Evolutionary conservation across 345 rosid species (phyloP).

Genomic region (Cardamine occulta): DNA sequence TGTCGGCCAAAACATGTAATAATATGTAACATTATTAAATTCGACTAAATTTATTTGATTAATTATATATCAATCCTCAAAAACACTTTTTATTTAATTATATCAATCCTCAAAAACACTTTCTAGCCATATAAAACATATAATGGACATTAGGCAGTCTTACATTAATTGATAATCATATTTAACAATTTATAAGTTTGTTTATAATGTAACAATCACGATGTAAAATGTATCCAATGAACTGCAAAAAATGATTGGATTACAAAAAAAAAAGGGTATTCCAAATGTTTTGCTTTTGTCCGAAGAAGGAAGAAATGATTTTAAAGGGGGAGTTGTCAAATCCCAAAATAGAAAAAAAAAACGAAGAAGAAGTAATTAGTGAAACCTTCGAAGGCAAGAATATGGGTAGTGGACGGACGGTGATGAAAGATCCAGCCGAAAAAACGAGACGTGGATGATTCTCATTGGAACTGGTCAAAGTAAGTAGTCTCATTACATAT

Average conservation of each 20-base stretch:
- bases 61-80: not conserved
- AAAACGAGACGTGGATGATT: slow-evolving; percentile 28
- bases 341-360: slow-evolving; percentile 12
- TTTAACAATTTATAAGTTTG: not conserved
- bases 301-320: not conserved
- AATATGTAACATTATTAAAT: not conserved
- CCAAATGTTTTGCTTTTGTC: slow-evolving; percentile 1
- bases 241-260: not conserved
- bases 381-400: slow-evolving; percentile 54
- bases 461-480: slow-evolving; percentile 26
- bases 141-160: not conserved
- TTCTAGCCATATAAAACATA: not conserved
- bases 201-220: not conserved
- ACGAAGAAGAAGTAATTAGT: slow-evolving; percentile 35
- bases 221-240: slow-evolving; percentile 19
- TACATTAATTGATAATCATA: not conserved
- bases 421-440: slow-evolving; percentile 21
- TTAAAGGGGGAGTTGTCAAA: slow-evolving; percentile 20
- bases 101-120: not conserved
- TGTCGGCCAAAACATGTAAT: slow-evolving; percentile 15
- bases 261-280: not conserved
- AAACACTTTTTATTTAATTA: not conserved
- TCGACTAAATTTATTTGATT: not conserved
- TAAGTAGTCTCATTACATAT: slow-evolving; percentile 22
- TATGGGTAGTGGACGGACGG: slow-evolving; percentile 23